Base-by-base conservation (phyloP, 306 rosid genomes). In the Glycine latifolia region DNA sequence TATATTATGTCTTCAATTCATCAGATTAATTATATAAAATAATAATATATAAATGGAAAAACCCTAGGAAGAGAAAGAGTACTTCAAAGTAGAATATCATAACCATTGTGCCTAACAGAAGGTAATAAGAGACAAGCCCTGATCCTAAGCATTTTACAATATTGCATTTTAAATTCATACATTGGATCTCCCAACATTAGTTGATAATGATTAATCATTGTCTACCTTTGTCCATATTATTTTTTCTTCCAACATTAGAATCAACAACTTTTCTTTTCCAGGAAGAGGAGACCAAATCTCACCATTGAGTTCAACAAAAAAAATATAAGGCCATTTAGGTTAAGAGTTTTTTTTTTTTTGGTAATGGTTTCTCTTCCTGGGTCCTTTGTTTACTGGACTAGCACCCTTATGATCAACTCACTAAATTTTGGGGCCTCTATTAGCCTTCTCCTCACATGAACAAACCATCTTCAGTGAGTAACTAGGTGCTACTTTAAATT, bases 51-150 rank as follows among this genome's bases (percentile, higher is more conserved):
- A 47, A n/a, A 17, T 7, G 63, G 46, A 65, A 67, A 79, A 41
- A 59, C 7, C 47, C 55, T 1, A 6, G 47, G 20, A 31, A 48
- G 16, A 47, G 41, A 75, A 48, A 31, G 62, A 44, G 11, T 37
- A 37, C 31, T n/a, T 55, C 56, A 35, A 12, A 5, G 33, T 8
- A 20, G 13, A 73, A n/a, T 44, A 33, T 39, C 49, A 53, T 43
- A n/a, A 66, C 17, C 65, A 54, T 35, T 49, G 54, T 60, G 58
- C 16, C 60, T 72, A 73, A 67, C 33, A 77, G 46, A 82, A 60
- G 79, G 15, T 67, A 39, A 43, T 35, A 54, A 68, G 33, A 56
- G 66, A 73, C 54, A 56, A 46, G 53, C 71, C 33, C 66, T 39
- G 47, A 60, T 59, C 31, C 33, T 58, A 47, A 58, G 49, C 68